Evolutionary conservation across 805 yeast genomes (phyloP).

Genomic region (Candida andamanensis): DNA sequence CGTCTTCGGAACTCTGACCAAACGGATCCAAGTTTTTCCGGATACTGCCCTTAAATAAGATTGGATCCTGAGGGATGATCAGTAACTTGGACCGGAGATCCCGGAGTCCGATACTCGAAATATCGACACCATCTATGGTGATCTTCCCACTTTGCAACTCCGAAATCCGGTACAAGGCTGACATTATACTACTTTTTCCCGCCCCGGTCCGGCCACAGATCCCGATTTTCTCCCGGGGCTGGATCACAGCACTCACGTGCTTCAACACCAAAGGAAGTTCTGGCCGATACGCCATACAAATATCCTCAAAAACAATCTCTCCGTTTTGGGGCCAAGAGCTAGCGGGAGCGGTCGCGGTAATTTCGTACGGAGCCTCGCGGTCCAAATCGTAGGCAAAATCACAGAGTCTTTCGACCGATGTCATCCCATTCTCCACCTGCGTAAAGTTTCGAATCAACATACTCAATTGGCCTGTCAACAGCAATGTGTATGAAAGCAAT

Average conservation of each 20-base stretch:
- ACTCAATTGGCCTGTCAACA: slow-evolving; percentile 29
- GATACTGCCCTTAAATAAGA: slow-evolving; percentile 53
- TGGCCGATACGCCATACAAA: slow-evolving; percentile 50
- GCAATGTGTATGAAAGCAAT: slow-evolving; percentile 29
- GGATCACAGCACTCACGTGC: slow-evolving; percentile 37
- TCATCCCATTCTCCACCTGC: slow-evolving; percentile 35
- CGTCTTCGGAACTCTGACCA: slow-evolving; percentile 41
- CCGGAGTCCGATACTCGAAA: slow-evolving; percentile 45
- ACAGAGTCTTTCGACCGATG: slow-evolving; percentile 31
- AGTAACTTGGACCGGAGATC: slow-evolving; percentile 52
- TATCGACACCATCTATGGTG: slow-evolving; percentile 52
- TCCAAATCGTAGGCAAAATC: slow-evolving; percentile 49
- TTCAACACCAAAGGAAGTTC: slow-evolving; percentile 55
- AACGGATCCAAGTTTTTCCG: slow-evolving; percentile 62
- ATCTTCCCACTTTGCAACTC: slow-evolving; percentile 49
- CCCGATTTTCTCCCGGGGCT: slow-evolving; percentile 66
- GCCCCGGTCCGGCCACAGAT: slow-evolving; percentile 90
- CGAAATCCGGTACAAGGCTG: slow-evolving; percentile 51
- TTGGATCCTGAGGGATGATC: slow-evolving; percentile 70
- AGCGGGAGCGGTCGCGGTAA: slow-evolving; percentile 34
- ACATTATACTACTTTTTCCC: slow-evolving; percentile 66
- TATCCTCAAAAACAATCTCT: slow-evolving; percentile 42
- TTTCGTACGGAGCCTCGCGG: slow-evolving; percentile 59
- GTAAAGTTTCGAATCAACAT: slow-evolving; percentile 29
- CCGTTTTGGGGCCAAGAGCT: slow-evolving; percentile 49